phyloP scores from a whole-genome alignment of 1,284 basidiomycete genomes.

The Entoloma clypeatum region DNA sequence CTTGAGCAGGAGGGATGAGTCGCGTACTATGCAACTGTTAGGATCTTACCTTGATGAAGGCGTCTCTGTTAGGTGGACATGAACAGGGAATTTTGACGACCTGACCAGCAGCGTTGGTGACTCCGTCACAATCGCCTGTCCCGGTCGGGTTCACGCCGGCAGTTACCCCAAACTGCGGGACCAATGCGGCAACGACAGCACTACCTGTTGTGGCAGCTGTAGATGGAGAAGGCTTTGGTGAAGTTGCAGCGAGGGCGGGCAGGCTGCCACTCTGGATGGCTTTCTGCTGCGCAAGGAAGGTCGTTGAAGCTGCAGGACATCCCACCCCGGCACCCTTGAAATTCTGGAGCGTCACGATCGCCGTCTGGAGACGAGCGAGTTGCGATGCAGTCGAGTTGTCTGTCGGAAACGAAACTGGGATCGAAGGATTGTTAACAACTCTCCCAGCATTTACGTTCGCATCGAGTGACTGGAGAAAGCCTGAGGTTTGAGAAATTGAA shows the following conservation, averaged over 20 bases:
- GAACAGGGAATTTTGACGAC: conserved; percentile 54
- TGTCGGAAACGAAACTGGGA: conserved; percentile 54
- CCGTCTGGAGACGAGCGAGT: conserved; percentile 48
- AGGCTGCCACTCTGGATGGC: conserved; percentile 34
- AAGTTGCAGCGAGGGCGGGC: conserved; percentile 12
- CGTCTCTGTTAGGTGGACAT: conserved; percentile 53
- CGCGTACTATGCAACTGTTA: conserved; percentile 1
- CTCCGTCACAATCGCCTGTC: conserved; percentile 52
- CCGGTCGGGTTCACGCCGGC: conserved; percentile 49
- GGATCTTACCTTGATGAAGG: conserved; percentile 44
- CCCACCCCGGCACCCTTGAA: conserved; percentile 48
- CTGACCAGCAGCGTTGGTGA: conserved; percentile 42
- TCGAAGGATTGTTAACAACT: conserved; percentile 55
- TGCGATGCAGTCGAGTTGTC: conserved; percentile 51
- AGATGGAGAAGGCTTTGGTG: conserved; percentile 14
- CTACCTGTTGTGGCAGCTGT: conserved; percentile 18
- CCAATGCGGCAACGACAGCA: conserved; percentile 40
- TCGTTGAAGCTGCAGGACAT: conserved; percentile 52
- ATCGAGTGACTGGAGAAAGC: conserved; percentile 45
- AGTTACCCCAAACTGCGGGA: conserved; percentile 48
- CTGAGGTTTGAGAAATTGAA: no score
- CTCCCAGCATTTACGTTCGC: conserved; percentile 56
- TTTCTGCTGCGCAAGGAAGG: conserved; percentile 41
- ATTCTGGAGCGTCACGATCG: conserved; percentile 50
- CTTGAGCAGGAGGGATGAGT: conserved; percentile 6